Base-by-base conservation (phyloP, 140 eudicot genomes). In the Erigeron philadelphicus region DNA sequence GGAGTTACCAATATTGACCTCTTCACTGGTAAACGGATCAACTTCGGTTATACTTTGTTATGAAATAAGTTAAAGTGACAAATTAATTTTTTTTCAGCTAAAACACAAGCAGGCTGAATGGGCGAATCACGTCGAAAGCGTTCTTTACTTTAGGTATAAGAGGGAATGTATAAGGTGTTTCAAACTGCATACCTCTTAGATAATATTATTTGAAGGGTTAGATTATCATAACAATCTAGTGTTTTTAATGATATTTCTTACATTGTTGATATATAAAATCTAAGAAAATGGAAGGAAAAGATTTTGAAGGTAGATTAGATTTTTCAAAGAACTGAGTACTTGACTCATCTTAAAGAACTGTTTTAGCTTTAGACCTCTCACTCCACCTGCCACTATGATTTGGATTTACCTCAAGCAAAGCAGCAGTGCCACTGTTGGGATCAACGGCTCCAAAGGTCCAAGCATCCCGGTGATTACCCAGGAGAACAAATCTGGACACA, bases 381-480 rank as follows among this genome's bases (percentile, higher is more conserved):
- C 38, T 5, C 38, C 38, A 31, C 38, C 38, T 31, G 38, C 38
- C 25, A 2, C 68, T 47, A 38, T 31, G 38, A 58, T 40, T 19
- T 41, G 9, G 44, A 57, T 55, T 70, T 78, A 90, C 97, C 95
- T 85, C 95, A 40, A 90, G 95, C 73, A 90, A 60, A 64, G 85
- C 73, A 58, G 97, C 94, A 19, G 97, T 87, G 72, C 97, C 97
- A 72, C 97, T 90, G 76, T 90, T 90, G 73, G 97, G 97, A 81
- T 90, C 97, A 78, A 80, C 97, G 53, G 94, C 97, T 76, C 97
- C 95, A 61, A 85, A 90, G 19, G 97, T 83, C 93, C 95, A 87
- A 61, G 95, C 97, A 72, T 87, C 97, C 38, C 97, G 82, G 80
- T 90, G 97, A 71, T 90, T 87, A 64, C 95, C 97, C 59, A 90